Conservation (phyloP, 192 early-diverging fungal genomes). For the Coemansia sp. region DNA sequence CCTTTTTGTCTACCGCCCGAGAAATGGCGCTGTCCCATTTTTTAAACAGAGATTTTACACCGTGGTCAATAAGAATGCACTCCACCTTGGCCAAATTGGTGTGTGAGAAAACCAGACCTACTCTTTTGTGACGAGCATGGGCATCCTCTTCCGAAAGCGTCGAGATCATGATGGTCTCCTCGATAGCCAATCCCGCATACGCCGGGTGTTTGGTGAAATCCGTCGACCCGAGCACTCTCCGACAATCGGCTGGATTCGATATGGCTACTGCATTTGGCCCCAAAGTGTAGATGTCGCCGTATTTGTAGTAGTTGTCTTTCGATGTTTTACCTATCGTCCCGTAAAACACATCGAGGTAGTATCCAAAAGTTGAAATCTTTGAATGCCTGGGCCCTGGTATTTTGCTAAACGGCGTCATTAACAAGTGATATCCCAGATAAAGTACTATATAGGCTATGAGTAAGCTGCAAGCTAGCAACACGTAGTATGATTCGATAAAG, state of each 20-base stretch:
- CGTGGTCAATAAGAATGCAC: constrained; percentile 26
- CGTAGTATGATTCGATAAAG: too few species aligned
- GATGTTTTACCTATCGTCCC: constrained; percentile 14
- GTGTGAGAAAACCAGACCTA: constrained; percentile 12
- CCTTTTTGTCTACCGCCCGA: neutral
- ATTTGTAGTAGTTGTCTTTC: constrained; percentile 18
- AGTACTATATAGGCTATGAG: neutral
- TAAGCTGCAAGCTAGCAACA: neutral
- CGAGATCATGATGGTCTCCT: constrained; percentile 14
- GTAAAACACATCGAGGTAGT: neutral
- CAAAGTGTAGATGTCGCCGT: constrained; percentile 39
- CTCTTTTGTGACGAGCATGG: constrained; percentile 1
- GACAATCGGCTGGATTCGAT: constrained; percentile 26
- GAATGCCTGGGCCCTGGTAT: constrained; percentile 20
- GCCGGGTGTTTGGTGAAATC: constrained; percentile 27
- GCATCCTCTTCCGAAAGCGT: neutral
- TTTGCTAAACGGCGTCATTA: constrained; percentile 21
- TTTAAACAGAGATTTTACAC: constrained; percentile 15
- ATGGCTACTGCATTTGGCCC: constrained; percentile 27
- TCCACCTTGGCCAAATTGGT: constrained; percentile 19
- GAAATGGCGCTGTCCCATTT: constrained; percentile 27
- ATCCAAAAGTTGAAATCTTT: constrained; percentile 2
- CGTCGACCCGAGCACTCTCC: constrained; percentile 18
- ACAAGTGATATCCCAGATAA: constrained; percentile 13
- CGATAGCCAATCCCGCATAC: constrained; percentile 24